Percentiles rank a stretch among this genome's conserved stretches.
Evolutionary conservation across 441 rosid species (phyloP).

Genomic region (Lepidium campestre): DNA sequence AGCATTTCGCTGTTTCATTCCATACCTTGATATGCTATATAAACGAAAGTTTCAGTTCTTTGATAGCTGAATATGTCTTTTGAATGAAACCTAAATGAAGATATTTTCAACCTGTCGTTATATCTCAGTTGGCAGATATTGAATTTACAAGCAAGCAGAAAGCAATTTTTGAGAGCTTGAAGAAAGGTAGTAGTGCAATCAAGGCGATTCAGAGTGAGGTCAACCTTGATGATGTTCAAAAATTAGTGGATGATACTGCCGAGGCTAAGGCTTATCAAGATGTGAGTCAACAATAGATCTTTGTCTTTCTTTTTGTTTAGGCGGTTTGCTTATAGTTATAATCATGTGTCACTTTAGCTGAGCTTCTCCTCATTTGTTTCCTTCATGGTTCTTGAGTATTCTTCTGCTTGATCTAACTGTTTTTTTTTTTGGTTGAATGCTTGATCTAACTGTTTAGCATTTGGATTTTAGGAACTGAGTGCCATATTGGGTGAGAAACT

Average conservation of each 20-base stretch:
- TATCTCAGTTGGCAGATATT: conserved; percentile 84
- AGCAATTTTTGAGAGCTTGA: conserved; percentile 87
- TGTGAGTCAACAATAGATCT: conserved; percentile 50
- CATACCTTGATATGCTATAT: too few relatives aligned
- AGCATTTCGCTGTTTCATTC: too few relatives aligned
- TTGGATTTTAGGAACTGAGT: conserved; percentile 62
- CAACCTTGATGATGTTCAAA: conserved; percentile 82
- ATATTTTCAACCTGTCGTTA: too few relatives aligned
- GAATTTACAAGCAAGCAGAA: conserved; percentile 91
- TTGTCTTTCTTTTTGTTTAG: not conserved
- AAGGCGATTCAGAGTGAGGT: conserved; percentile 88
- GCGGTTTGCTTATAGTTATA: not conserved
- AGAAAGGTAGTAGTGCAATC: conserved; percentile 69
- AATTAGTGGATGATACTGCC: conserved; percentile 86
- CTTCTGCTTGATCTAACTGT: not conserved
- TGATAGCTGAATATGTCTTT: too few relatives aligned
- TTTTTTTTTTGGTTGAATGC: not conserved
- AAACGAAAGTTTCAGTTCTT: too few relatives aligned
- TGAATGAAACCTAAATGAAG: too few relatives aligned
- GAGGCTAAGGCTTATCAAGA: conserved; percentile 96
- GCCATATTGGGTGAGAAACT: conserved; percentile 84
- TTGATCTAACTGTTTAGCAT: not conserved
- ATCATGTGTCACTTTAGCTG: not conserved
- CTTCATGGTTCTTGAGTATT: not conserved
- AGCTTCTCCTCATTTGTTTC: not conserved